These are phyloP conservation scores for Mucor velutinosus DNA, from an alignment of 371 early-diverging fungal species.

Conservation along the genomic window DNA sequence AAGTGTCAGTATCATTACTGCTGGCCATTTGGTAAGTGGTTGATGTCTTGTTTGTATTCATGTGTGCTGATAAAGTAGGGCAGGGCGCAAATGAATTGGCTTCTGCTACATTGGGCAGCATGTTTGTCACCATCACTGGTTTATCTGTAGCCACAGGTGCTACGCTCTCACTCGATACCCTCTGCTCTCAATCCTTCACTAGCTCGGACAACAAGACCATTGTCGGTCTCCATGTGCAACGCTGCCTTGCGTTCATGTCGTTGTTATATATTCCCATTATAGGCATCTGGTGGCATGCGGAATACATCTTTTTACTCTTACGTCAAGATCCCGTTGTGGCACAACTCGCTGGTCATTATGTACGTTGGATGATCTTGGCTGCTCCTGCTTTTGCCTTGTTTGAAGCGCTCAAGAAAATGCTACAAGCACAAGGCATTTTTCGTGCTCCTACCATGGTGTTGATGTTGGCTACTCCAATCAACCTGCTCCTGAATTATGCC, in stretches of 20 bases:
- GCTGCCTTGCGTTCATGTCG: constrained; percentile 71
- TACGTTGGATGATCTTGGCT: constrained; percentile 67
- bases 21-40: constrained; percentile 54
- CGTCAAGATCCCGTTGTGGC: constrained; percentile 41
- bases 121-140: constrained; percentile 86
- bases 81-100: constrained; percentile 73
- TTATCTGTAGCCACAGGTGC: constrained; percentile 77
- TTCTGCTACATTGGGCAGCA: constrained; percentile 72
- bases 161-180: constrained; percentile 83
- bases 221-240: constrained; percentile 81
- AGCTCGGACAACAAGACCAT: constrained; percentile 64
- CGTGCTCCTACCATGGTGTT: constrained; percentile 71
- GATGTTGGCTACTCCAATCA: constrained; percentile 68
- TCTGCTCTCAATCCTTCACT: constrained; percentile 86
- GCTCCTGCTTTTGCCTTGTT: constrained; percentile 72
- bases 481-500: constrained; percentile 66
- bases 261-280: constrained; percentile 67
- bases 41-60: constrained; percentile 5
- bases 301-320: constrained; percentile 46
- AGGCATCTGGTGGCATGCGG: constrained; percentile 72
- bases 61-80: constrained; percentile 12
- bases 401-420: constrained; percentile 75
- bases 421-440: constrained; percentile 85
- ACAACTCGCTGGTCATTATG: constrained; percentile 46
- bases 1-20: constrained; percentile 57